Evolutionary conservation across 2,329 filamentous ascomycete species (phyloP), one percentile per base, ranked within the genome.

Genomic region (Ascochyta pisi): DNA sequence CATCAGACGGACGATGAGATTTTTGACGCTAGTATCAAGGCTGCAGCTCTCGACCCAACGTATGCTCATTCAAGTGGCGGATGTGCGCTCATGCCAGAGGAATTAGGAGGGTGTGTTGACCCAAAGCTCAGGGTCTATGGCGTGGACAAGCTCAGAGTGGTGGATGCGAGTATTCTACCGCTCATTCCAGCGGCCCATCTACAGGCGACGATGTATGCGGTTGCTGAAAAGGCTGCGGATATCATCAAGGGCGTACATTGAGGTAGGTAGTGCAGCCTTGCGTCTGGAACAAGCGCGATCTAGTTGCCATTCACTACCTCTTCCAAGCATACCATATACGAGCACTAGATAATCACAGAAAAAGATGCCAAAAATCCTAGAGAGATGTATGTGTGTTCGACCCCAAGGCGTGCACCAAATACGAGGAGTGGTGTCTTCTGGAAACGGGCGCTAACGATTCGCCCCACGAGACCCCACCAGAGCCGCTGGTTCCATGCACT

Each of bases 171-270:
- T 16, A 60, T 66, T 3, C 34, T 68, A 19, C 63, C 65, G 12
- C 22, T 67, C 41, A 62, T 67, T 23, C 61, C 60, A 0, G 60
- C 54, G 2, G 50, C 60, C 19, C 65, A 70, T 56, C 24, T 65
- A 22, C 63, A 65, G 39, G 60, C 61, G 8, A 70, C 64, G 4
- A 62, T 68, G 50, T 71, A 70, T 61, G 65, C 64, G 15, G 50
- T 69, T 23, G 62, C 62, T 2, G 66, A 68, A 50, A 69, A 70
- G 41, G 64, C 67, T 7, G 66, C 64, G 2, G 67, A 69, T 52
- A 58, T 70, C 10, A 67, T 71, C 35, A 68, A 68, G 27, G 46
- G 33, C 26, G 35, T 41, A 37, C 6, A 63, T 61, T 1, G 52
- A 57, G 15, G 58, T 62, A n/a, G 51, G 15, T 2, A 8, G n/a